These are phyloP conservation scores for Musa schizocarpa DNA, from an alignment of 176 grass and related monocot genomes.

Conservation along the genomic window DNA sequence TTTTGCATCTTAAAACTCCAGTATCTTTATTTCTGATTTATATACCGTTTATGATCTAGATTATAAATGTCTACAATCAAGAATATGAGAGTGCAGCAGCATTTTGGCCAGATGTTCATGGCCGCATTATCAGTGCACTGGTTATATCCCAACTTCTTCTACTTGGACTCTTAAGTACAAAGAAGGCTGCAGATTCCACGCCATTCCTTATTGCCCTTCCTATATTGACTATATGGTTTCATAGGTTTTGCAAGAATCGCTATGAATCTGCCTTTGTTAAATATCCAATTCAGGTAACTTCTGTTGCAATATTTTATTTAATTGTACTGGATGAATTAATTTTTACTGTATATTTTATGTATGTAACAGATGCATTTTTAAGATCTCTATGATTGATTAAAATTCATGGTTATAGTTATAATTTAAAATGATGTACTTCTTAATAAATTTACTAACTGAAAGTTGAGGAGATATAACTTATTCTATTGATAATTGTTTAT, in stretches of 20 bases:
- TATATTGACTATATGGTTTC: slow-evolving; percentile 88
- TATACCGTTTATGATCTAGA: slow-evolving; percentile 36
- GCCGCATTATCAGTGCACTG: slow-evolving; percentile 75
- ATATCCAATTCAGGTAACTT: slow-evolving; percentile 76
- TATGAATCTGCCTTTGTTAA: slow-evolving; percentile 75
- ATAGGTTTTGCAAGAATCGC: slow-evolving; percentile 87
- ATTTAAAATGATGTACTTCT: too few relatives aligned
- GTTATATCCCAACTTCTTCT: slow-evolving; percentile 79
- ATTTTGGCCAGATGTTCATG: slow-evolving; percentile 98
- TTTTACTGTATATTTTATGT: neutral
- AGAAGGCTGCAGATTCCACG: slow-evolving; percentile 62
- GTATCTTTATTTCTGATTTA: neutral
- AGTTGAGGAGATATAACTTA: too few relatives aligned
- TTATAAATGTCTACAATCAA: slow-evolving; percentile 99
- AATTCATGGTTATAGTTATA: neutral
- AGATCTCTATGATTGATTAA: neutral
- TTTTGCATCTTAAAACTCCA: neutral
- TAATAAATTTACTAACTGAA: too few relatives aligned
- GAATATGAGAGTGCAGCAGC: slow-evolving; percentile 96
- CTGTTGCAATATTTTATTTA: neutral
- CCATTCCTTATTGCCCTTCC: slow-evolving; percentile 88
- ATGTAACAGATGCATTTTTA: neutral
- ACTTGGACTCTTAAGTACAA: slow-evolving; percentile 85
- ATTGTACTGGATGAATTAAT: neutral
- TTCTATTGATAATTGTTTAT: too few relatives aligned